Conservation (phyloP, 1,139 yeast genomes). For the Magnusiomyces suaveolens region DNA sequence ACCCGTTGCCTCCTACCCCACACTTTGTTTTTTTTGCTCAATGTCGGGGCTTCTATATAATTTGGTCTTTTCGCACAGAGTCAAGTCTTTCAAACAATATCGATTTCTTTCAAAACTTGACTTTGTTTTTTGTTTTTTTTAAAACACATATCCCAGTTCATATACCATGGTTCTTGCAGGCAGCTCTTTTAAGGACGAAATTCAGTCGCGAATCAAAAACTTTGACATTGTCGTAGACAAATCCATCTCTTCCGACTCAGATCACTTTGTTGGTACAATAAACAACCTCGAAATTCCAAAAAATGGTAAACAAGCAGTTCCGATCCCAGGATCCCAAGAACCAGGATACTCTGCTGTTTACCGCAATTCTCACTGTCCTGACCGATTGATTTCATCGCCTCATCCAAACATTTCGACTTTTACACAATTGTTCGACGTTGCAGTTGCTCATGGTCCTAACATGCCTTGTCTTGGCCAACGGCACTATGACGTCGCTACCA, state of each 20-base stretch:
- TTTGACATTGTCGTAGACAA: conserved; percentile 9
- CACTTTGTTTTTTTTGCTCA: neutral
- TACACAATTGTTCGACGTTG: conserved; percentile 40
- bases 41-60: conserved; percentile 23
- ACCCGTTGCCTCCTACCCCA: neutral
- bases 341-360: conserved; percentile 48
- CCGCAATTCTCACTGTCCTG: conserved; percentile 37
- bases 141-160: too few relatives aligned
- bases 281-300: conserved; percentile 14
- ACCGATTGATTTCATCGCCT: conserved; percentile 36
- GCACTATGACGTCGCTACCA: conserved; percentile 36
- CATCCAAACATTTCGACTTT: conserved; percentile 47
- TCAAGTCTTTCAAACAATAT: too few relatives aligned
- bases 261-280: conserved; percentile 1
- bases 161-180: conserved; percentile 9
- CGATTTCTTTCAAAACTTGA: neutral
- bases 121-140: neutral
- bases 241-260: conserved; percentile 1
- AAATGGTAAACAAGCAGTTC: conserved; percentile 29
- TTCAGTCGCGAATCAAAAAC: conserved; percentile 11
- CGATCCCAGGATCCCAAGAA: conserved; percentile 40
- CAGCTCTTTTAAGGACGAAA: conserved; percentile 12
- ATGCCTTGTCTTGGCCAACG: conserved; percentile 47
- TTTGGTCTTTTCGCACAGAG: neutral
- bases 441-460: conserved; percentile 35